Conservation (phyloP, 768 basidiomycete genomes). For the Porphyrellus cyaneotinctus region DNA sequence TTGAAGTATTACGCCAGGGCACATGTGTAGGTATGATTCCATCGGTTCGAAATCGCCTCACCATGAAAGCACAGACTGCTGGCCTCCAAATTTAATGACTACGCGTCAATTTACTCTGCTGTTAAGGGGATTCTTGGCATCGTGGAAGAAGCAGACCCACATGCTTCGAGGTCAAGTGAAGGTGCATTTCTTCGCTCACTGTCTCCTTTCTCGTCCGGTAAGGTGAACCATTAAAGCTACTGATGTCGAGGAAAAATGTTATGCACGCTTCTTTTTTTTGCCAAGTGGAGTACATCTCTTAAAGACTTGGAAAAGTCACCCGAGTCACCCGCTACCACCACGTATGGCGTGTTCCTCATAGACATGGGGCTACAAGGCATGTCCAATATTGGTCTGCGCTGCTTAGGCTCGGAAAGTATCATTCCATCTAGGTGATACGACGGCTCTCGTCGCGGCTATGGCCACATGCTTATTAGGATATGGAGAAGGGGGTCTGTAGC, state of each 20-base stretch:
- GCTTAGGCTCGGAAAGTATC: not conserved
- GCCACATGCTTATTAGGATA: constrained; percentile 4
- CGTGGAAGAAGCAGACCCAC: not conserved
- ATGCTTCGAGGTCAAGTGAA: not conserved
- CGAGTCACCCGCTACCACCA: constrained; percentile 2
- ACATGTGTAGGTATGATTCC: not conserved
- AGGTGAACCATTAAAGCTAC: not conserved
- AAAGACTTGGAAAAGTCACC: not conserved
- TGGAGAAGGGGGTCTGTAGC: not conserved
- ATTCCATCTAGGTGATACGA: not conserved
- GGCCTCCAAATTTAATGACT: not conserved
- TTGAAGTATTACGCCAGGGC: constrained; percentile 7
- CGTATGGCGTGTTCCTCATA: constrained; percentile 5
- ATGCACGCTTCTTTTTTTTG: not conserved
- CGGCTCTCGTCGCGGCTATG: not conserved
- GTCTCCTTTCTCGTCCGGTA: not conserved
- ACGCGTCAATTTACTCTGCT: not conserved
- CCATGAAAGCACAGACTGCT: not conserved
- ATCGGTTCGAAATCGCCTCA: not conserved
- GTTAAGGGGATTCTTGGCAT: not conserved
- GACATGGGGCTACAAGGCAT: constrained; percentile 5
- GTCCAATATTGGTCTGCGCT: not conserved
- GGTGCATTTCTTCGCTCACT: not conserved
- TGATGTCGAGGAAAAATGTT: not conserved
- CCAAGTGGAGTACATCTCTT: not conserved